Evolutionary conservation across 2,329 filamentous ascomycete genomes (phyloP), one percentile per base, ranked within the genome.

Genomic region (Pyrenophora seminiperda): DNA sequence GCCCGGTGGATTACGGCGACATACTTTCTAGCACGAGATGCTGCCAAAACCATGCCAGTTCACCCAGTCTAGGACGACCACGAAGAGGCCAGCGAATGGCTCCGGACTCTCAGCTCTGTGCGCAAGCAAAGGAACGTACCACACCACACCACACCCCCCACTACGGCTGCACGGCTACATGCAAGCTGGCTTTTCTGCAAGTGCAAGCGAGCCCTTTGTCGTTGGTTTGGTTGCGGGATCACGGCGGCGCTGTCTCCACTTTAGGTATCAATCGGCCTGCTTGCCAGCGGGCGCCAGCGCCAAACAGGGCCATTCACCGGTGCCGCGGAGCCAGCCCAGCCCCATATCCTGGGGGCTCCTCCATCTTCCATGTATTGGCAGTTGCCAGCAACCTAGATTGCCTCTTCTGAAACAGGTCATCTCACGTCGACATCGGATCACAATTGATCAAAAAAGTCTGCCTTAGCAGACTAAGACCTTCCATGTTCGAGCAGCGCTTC

Each of bases 111-210:
- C n/a, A n/a, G n/a, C n/a, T n/a, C 38, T 41, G 42, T 48, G 50
- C 49, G 55, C 50, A 24, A 41, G 40, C 18, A 31, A 24, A 41
- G 40, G 22, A 31, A 43, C 39, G 33, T 40, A 33, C 46, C 47
- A 41, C 22, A 27, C 22, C 22, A 27, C 22, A n/a, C n/a, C n/a
- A n/a, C n/a, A n/a, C n/a, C n/a, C n/a, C n/a, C n/a, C 50, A 44
- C 53, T 22, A 46, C 43, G 36, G 49, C n/a, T n/a, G n/a, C 22
- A 27, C 22, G 22, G 22, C 51, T 60, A 48, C 54, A 56, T 58
- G 53, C 57, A 51, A 38, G 20, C 48, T 42, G n/a, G n/a, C n/a
- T 27, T 10, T 27, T 9, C 13, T 9, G 32, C 46, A n/a, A n/a
- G n/a, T 56, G 50, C 56, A 54, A 42, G 38, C 54, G 43, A 51